Evolutionary conservation across 495 filamentous ascomycete genomes (phyloP).

Genomic region (Penicillium subrubescens): DNA sequence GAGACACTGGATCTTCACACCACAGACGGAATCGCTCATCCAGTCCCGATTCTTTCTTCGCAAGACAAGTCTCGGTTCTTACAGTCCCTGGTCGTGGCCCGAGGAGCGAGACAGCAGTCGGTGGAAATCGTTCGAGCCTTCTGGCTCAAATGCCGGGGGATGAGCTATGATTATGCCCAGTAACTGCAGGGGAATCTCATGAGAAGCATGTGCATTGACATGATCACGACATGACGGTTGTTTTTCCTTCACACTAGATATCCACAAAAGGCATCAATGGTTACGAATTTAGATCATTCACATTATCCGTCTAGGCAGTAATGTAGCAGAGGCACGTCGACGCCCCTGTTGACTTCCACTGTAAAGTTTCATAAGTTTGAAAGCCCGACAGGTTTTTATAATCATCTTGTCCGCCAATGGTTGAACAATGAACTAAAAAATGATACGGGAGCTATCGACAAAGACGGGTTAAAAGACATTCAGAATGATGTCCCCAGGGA

Average conservation of each 20-base stretch:
- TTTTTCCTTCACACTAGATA: neutral
- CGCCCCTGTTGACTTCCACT: neutral
- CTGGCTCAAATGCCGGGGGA: constrained; percentile 70
- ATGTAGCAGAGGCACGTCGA: too few relatives aligned
- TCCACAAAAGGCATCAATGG: neutral
- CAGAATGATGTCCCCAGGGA: too few relatives aligned
- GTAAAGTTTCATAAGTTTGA: neutral
- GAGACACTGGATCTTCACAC: constrained; percentile 46
- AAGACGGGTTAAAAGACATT: too few relatives aligned
- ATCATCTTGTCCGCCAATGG: too few relatives aligned
- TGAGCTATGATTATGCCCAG: constrained; percentile 63
- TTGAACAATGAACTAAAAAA: too few relatives aligned
- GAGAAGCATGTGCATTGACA: neutral
- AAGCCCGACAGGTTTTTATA: too few relatives aligned
- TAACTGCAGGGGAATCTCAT: neutral
- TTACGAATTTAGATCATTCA: neutral
- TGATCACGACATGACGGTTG: neutral
- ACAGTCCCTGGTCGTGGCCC: constrained; percentile 50
- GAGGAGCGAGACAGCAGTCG: constrained; percentile 58
- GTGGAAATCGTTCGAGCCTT: constrained; percentile 65
- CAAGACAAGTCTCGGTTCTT: constrained; percentile 42
- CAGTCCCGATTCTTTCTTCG: constrained; percentile 23
- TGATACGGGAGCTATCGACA: too few relatives aligned
- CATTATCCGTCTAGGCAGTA: neutral
- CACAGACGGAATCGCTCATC: constrained; percentile 34